Percentiles rank a stretch among this genome's conserved stretches.
Evolutionary conservation across 1,284 basidiomycete species (phyloP).

Genomic region (Cutaneotrichosporon cutaneum): DNA sequence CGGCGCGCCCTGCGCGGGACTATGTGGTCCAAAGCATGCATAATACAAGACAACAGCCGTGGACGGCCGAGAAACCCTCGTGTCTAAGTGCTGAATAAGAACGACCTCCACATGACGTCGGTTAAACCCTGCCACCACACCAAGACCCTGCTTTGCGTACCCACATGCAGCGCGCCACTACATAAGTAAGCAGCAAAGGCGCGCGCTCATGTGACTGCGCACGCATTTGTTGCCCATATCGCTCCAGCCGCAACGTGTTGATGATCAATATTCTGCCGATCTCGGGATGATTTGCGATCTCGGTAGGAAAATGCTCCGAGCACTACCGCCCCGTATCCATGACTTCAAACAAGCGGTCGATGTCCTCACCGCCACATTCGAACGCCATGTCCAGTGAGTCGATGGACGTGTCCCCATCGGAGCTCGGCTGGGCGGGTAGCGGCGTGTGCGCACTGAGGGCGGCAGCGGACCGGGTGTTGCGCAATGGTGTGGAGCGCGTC

Average conservation of each 20-base stretch:
- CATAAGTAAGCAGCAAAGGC: too few species aligned
- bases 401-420: conserved; percentile 35
- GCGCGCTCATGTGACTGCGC: neutral
- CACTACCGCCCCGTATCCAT: conserved; percentile 23
- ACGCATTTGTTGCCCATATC: neutral
- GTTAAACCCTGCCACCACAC: too few species aligned
- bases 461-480: neutral
- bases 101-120: neutral
- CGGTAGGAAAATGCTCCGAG: neutral
- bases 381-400: conserved; percentile 41
- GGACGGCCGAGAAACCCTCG: neutral
- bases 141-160: too few species aligned
- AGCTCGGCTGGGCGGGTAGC: conserved; percentile 14
- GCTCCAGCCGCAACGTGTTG: neutral
- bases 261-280: neutral
- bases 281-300: neutral
- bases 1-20: neutral
- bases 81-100: neutral
- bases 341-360: conserved; percentile 29
- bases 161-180: too few species aligned
- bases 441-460: neutral
- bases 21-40: neutral
- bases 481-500: neutral
- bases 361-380: conserved; percentile 31
- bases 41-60: neutral